phyloP scores from a whole-genome alignment of 1,139 yeast species.

The Candida sanyaensis region DNA sequence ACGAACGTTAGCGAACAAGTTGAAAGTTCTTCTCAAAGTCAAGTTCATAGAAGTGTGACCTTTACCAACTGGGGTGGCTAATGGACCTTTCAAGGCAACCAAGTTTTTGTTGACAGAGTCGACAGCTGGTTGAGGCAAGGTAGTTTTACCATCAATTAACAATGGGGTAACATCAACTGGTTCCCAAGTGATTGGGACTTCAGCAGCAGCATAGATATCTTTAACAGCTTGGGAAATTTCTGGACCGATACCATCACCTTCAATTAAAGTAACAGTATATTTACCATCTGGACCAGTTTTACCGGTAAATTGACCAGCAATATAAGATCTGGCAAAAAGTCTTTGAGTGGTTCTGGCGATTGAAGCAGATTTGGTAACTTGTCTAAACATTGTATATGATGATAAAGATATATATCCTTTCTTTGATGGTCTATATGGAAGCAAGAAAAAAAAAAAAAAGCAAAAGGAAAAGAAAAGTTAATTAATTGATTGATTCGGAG shows the following conservation, averaged over 20 bases:
- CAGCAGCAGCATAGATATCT: conserved; percentile 87
- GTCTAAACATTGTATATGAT: conserved; percentile 41
- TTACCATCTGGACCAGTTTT: conserved; percentile 57
- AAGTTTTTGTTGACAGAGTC: conserved; percentile 89
- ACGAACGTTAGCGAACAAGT: conserved; percentile 94
- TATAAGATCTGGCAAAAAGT: conserved; percentile 43
- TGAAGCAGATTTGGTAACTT: conserved; percentile 34
- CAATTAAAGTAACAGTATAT: conserved; percentile 92
- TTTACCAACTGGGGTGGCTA: conserved; percentile 98
- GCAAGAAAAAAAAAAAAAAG: not conserved
- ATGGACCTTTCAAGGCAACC: conserved; percentile 96
- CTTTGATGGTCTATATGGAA: not conserved
- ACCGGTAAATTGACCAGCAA: conserved; percentile 55
- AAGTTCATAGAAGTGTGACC: conserved; percentile 97
- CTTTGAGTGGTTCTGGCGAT: conserved; percentile 28
- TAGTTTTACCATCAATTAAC: conserved; percentile 88
- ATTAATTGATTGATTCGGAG: conserved; percentile 4
- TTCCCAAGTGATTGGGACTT: conserved; percentile 97
- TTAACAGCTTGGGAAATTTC: conserved; percentile 95
- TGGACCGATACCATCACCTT: conserved; percentile 98
- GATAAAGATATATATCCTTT: not conserved
- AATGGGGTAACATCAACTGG: conserved; percentile 95
- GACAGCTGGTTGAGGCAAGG: conserved; percentile 90
- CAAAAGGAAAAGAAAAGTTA: not conserved
- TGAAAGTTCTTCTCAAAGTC: conserved; percentile 96